A percentile compares a stretch with the other conserved stretches of the same genome.
Conservation (phyloP, 2,329 filamentous ascomycete genomes). For the Ophiostoma perfectum region DNA sequence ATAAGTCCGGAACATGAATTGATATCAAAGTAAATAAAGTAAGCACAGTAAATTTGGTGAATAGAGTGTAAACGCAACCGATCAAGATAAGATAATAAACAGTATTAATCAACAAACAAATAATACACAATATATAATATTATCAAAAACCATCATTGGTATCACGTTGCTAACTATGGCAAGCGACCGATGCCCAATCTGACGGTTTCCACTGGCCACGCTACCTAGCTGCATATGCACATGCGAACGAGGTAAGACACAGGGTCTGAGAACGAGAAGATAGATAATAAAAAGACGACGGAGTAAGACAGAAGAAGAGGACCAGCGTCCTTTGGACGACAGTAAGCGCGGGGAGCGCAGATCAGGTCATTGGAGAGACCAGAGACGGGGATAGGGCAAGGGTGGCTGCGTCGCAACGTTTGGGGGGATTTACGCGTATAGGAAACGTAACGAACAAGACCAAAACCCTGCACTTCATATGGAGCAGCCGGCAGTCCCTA, state of each 20-base stretch:
- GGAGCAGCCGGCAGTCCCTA: too few species aligned
- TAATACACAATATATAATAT: neutral
- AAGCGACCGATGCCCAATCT: neutral
- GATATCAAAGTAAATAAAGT: neutral
- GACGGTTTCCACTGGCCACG: neutral
- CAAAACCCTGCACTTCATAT: too few species aligned
- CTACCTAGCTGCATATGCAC: constrained; percentile 3
- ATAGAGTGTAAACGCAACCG: neutral
- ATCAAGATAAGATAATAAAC: neutral
- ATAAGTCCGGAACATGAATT: too few species aligned
- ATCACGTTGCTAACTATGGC: too few species aligned
- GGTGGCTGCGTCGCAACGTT: neutral
- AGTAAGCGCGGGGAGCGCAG: constrained; percentile 2
- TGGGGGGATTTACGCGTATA: too few species aligned
- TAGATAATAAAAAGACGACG: neutral
- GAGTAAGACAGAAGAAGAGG: neutral
- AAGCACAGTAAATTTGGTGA: neutral
- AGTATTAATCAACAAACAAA: neutral
- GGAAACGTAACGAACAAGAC: too few species aligned
- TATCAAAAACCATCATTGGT: neutral
- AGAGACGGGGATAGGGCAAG: neutral
- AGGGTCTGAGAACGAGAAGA: constrained; percentile 7
- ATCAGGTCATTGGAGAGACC: neutral
- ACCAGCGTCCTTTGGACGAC: neutral
- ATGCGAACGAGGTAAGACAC: neutral